Evolutionary conservation across 768 basidiomycete genomes (phyloP).

Genomic region (Kondoa subrosea): DNA sequence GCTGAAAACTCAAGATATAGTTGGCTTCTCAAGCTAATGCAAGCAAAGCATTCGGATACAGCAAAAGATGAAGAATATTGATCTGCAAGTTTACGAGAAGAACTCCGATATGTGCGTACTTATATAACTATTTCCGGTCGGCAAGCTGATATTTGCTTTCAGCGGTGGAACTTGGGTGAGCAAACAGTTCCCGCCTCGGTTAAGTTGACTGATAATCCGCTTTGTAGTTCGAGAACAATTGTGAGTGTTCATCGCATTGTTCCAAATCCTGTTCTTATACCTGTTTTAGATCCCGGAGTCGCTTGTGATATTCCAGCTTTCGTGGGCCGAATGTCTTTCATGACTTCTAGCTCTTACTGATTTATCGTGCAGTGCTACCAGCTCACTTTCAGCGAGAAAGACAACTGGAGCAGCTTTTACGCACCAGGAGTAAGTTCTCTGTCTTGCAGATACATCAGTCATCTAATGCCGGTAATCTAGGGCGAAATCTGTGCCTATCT

Average conservation of each 20-base stretch:
- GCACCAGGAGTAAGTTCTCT: neutral
- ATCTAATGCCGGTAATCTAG: neutral
- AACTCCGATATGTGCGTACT: neutral
- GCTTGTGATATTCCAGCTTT: constrained; percentile 4
- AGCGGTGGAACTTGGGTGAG: too few species aligned
- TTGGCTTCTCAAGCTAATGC: too few species aligned
- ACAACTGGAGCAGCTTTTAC: constrained; percentile 2
- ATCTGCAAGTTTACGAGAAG: constrained; percentile 5
- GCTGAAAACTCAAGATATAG: too few species aligned
- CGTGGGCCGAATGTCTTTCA: neutral
- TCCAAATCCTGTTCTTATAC: neutral
- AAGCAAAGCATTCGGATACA: neutral
- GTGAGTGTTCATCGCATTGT: neutral
- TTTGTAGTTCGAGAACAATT: constrained; percentile 3
- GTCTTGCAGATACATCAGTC: too few species aligned
- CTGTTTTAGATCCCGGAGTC: neutral
- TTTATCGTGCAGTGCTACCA: neutral
- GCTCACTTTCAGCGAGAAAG: neutral
- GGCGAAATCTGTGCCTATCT: neutral
- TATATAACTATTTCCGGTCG: neutral
- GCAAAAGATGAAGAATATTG: neutral
- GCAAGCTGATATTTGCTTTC: neutral
- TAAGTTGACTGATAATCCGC: too few species aligned
- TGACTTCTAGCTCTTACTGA: neutral
- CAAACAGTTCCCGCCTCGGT: too few species aligned